These are phyloP conservation scores for Gynostemma pentaphyllum DNA, from an alignment of 306 rosid species.

Conservation along the genomic window DNA sequence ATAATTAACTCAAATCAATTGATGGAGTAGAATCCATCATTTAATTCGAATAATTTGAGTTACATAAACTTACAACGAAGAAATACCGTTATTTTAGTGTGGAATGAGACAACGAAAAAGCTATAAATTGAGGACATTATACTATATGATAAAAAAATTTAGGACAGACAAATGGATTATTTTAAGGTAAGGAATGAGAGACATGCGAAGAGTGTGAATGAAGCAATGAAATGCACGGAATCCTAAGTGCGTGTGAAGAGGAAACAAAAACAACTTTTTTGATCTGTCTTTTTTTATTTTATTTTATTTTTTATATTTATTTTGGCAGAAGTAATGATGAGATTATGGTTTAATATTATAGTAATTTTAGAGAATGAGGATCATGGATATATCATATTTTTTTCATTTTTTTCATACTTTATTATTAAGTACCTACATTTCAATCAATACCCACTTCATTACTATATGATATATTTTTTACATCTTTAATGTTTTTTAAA, in stretches of 20 bases:
- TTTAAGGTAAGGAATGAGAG: background rate
- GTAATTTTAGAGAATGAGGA: background rate
- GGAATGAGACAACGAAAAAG: too few species aligned
- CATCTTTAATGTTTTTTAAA: too few species aligned
- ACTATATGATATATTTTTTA: background rate
- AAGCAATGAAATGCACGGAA: conserved; percentile 9
- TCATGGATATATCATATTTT: background rate
- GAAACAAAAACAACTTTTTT: conserved; percentile 1
- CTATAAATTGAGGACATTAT: background rate
- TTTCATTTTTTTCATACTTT: background rate
- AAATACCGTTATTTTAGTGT: too few species aligned
- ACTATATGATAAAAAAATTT: background rate
- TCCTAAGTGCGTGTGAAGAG: background rate
- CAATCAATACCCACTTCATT: background rate
- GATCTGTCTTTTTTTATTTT: background rate
- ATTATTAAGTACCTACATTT: background rate
- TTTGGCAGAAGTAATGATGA: background rate
- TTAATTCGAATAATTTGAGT: too few species aligned
- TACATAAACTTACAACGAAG: too few species aligned
- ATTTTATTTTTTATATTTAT: background rate
- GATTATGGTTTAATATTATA: background rate
- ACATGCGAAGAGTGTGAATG: conserved; percentile 12
- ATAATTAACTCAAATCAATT: too few species aligned
- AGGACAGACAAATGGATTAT: background rate
- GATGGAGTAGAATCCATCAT: too few species aligned